Conservation (phyloP, 768 basidiomycete species). For the Sistotremastrum niveocremeum region DNA sequence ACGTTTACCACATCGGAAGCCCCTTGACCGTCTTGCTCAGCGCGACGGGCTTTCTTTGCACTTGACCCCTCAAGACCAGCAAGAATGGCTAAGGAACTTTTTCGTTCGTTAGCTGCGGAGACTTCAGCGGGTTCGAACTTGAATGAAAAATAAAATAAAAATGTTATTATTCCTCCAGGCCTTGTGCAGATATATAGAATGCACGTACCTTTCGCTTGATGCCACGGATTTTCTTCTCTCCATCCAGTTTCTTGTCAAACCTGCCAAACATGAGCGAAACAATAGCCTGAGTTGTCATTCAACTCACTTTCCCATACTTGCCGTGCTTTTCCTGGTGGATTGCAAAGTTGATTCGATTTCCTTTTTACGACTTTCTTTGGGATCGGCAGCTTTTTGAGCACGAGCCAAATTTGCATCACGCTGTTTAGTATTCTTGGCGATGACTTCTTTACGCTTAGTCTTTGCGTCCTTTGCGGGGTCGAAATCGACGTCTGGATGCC, state of each 20-base stretch:
- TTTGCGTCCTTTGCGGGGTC: conserved; percentile 70
- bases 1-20: conserved; percentile 56
- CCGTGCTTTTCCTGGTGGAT: conserved; percentile 70
- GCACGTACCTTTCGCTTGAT: conserved; percentile 81
- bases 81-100: conserved; percentile 60
- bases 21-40: conserved; percentile 24
- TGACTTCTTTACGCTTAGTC: conserved; percentile 64
- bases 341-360: conserved; percentile 70
- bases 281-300: neutral
- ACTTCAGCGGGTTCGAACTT: conserved; percentile 81
- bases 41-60: conserved; percentile 42
- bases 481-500: conserved; percentile 49
- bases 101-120: conserved; percentile 51
- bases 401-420: conserved; percentile 57
- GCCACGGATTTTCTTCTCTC: conserved; percentile 79
- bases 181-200: neutral
- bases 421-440: conserved; percentile 78
- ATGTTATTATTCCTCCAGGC: neutral
- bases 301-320: conserved; percentile 66
- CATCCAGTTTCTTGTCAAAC: conserved; percentile 82
- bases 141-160: neutral
- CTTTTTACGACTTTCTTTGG: conserved; percentile 42
- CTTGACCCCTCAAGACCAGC: conserved; percentile 55
- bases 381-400: conserved; percentile 24
- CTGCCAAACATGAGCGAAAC: conserved; percentile 16